Base-by-base conservation (phyloP, 805 yeast genomes). In the Starmerella apicola region DNA sequence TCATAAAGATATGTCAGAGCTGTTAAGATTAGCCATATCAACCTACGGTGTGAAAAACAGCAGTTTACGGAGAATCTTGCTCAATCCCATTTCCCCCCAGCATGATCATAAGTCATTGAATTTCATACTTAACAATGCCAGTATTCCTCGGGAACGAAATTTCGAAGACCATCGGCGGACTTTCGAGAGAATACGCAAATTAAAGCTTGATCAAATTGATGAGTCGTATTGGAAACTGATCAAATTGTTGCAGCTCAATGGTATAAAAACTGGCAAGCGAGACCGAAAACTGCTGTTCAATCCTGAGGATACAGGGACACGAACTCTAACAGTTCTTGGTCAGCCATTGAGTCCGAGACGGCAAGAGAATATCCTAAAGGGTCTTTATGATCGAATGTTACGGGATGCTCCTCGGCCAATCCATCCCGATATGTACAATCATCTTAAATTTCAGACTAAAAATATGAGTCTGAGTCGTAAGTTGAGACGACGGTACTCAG, bases 351-450 rank as follows among this genome's bases (percentile, higher is more conserved):
- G 39, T 3, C 16, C 2, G 6, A 19, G 40, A 17, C 32, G 49
- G 21, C 49, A 45, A 27, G 32, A 20, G 10, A 45, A 45, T 29
- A 33, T 29, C 20, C 33, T 45, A 12, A 30, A 21, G 9, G 18
- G n/a, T 6, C 18, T 42, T 13, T 45, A 39, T 27, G 26, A 22
- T n/a, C 22, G 29, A 18, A 18, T 45, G 3, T 13, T 39, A 6
- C 23, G 42, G 9, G 46, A 45, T 19, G 38, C 39, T 6, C 37
- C 37, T 12, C 34, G 36, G n/a, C 49, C 49, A 2, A 36, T 45
- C 5, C 49, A 45, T 18, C 46, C 46, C 5, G 38, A 36, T 2
- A 35, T 26, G 6, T 21, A 42, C 10, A 27, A 29, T 6, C 32
- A 38, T 15, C 9, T 45, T 5, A 22, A 13, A 3, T 2, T 5